Base-by-base conservation (phyloP, 352 stramenopile species). In the Plasmopara halstedii region DNA sequence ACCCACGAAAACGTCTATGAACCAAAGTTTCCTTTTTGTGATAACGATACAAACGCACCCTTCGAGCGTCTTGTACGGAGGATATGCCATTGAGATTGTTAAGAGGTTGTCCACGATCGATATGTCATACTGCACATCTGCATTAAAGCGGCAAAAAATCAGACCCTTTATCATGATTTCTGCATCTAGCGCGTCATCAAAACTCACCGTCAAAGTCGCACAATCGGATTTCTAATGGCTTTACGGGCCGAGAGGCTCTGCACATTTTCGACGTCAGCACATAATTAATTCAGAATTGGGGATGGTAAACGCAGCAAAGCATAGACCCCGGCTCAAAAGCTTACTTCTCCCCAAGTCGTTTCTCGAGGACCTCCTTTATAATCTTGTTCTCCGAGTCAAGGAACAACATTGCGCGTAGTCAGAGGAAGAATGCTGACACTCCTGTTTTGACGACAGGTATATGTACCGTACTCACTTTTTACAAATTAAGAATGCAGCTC, bases 371-470 rank as follows among this genome's bases (percentile, higher is more conserved):
- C 62, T 89, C 78, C 63, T 89, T 88, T 29, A 92, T 73, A 56
- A 92, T 89, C 72, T 92, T 92, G 70, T 88, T 89, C 60, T 90
- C 78, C 48, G 74, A 65, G 58, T 92, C 81, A 21, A 92, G 65
- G 62, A 88, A 88, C 42, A 92, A 61, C 81, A 92, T 92, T 27
- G 22, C n/a, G n/a, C n/a, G n/a, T n/a, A n/a, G n/a, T n/a, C n/a
- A n/a, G n/a, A n/a, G n/a, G n/a, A n/a, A n/a, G n/a, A n/a, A n/a
- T n/a, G n/a, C n/a, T n/a, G n/a, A 29, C 25, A 29, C 50, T 44
- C 26, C 39, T 34, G 29, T 40, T 4, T 37, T 43, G 10, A 37
- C 26, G 26, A 37, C 7, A 11, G 42, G 40, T n/a, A n/a, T n/a
- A n/a, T n/a, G n/a, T 55, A 55, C 39, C 39, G 23, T 55, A 49